Evolutionary conservation across 2,329 filamentous ascomycete genomes (phyloP).

Genomic region (Neoascochyta sp.): DNA sequence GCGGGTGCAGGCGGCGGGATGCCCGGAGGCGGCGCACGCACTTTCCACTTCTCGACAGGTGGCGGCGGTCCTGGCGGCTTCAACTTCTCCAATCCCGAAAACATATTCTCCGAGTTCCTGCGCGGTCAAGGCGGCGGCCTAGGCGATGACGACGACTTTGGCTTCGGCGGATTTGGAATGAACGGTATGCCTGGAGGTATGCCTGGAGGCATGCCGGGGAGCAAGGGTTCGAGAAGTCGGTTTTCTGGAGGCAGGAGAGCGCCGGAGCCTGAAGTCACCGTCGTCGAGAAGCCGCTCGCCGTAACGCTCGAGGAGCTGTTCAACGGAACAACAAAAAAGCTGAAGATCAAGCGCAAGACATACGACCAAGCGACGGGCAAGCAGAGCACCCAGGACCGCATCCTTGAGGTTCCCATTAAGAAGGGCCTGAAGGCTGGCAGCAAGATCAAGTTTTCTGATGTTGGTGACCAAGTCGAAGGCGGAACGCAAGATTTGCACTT

Average conservation of each 20-base stretch:
- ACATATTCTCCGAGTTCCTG: conserved; percentile 82
- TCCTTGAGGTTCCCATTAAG: conserved; percentile 93
- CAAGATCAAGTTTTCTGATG: conserved; percentile 96
- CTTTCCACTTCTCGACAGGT: conserved; percentile 63
- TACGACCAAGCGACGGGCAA: conserved; percentile 79
- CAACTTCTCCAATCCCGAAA: conserved; percentile 76
- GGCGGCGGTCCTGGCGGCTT: conserved; percentile 62
- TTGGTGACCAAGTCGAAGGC: conserved; percentile 97
- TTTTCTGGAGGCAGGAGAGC: conserved; percentile 43
- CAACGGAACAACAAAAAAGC: conserved; percentile 86
- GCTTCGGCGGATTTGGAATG: conserved; percentile 46
- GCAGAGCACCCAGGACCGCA: conserved; percentile 80
- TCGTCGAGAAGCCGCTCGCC: conserved; percentile 78
- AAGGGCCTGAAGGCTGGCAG: conserved; percentile 92
- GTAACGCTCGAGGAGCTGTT: conserved; percentile 86
- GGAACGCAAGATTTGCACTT: conserved; percentile 95
- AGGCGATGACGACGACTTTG: conserved; percentile 54
- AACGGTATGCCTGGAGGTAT: conserved; percentile 37
- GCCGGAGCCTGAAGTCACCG: conserved; percentile 78
- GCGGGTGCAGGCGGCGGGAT: conserved; percentile 56
- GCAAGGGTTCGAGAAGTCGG: conserved; percentile 35
- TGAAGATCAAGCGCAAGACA: conserved; percentile 96
- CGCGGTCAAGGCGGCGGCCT: conserved; percentile 52
- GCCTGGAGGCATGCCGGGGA: conserved; percentile 25
- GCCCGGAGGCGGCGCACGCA: conserved; percentile 51